Base-by-base conservation (phyloP, 768 basidiomycete species). In the Auricularia auricula-judae region DNA sequence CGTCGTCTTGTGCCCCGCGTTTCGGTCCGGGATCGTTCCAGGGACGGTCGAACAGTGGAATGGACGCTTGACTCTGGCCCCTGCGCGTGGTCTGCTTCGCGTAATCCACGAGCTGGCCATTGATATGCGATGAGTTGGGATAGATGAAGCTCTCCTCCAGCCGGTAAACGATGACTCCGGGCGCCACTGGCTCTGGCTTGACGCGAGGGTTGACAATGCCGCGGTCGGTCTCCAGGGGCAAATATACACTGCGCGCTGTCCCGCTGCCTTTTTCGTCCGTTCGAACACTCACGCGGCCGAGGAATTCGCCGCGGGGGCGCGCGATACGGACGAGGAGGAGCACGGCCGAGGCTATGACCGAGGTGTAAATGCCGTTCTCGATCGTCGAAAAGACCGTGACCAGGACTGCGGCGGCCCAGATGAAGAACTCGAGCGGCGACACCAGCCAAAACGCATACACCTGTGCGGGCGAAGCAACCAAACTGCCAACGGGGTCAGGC, bases 1-100 rank as follows among this genome's bases (percentile, higher is more conserved):
- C 84, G 33, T 76, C 80, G 0, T 70, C 77, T 0, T 74, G 75
- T 3, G 78, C 76, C 14, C 80, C 79, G 18, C 80, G 78, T 61
- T 73, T 69, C 21, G 90, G 89, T 34, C 92, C 91, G 10, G 91
- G 86, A 69, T 97, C 94, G 72, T 99, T 99, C 96, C 96, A 99
- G 12, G 91, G 83, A 53, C 94, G 84, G 72, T 96, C 93, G 66
- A 81, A 79, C 56, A 84, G 75, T 64, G 75, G 81, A 66, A 91
- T 78, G n/a, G 75, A 70, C 62, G 80, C 79, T 74, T 89, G 79
- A 73, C 95, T 89, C 70, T 80, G 83, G 23, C 91, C 93, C 62
- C 89, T 83, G 36, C 85, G 82, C 70, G 88, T 92, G 69, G 86
- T 80, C 63, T 75, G 76, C 75, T 89, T 93, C 67, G 97, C 91